Conservation (phyloP, 176 grass and related monocot genomes). For the Raddia distichophylla region DNA sequence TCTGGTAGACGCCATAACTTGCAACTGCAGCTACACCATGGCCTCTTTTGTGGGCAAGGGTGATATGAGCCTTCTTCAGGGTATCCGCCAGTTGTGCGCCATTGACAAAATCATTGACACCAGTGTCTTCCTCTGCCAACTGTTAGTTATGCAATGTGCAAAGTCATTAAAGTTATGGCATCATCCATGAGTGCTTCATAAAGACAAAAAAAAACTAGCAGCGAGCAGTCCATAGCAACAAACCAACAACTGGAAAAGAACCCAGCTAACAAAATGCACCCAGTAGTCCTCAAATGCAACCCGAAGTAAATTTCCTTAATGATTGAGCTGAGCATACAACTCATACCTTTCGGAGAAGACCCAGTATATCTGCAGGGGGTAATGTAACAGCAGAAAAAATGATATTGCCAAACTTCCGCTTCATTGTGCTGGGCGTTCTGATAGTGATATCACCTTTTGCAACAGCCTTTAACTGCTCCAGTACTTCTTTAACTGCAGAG, state of each 20-base stretch:
- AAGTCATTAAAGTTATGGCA: not conserved
- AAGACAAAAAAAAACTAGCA: slow-evolving; percentile 8
- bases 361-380: slow-evolving; percentile 55
- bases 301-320: not conserved
- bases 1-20: slow-evolving; percentile 67
- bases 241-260: not conserved
- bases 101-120: slow-evolving; percentile 51
- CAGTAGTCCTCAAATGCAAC: not conserved
- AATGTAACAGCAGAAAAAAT: slow-evolving; percentile 82
- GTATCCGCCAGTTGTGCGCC: slow-evolving; percentile 56
- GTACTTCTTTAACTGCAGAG: slow-evolving; percentile 70
- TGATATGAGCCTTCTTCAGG: slow-evolving; percentile 78
- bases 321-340: slow-evolving; percentile 12
- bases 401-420: slow-evolving; percentile 85
- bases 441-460: slow-evolving; percentile 59
- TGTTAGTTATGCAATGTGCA: slow-evolving; percentile 40
- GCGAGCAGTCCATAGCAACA: not conserved
- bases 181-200: not conserved
- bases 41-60: slow-evolving; percentile 88
- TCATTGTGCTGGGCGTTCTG: slow-evolving; percentile 68
- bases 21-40: slow-evolving; percentile 85
- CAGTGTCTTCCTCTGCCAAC: slow-evolving; percentile 55
- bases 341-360: slow-evolving; percentile 69
- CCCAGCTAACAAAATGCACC: not conserved
- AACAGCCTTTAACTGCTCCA: slow-evolving; percentile 81